phyloP scores from a whole-genome alignment of 805 yeast species.

The Myxozyma melibiosi region DNA sequence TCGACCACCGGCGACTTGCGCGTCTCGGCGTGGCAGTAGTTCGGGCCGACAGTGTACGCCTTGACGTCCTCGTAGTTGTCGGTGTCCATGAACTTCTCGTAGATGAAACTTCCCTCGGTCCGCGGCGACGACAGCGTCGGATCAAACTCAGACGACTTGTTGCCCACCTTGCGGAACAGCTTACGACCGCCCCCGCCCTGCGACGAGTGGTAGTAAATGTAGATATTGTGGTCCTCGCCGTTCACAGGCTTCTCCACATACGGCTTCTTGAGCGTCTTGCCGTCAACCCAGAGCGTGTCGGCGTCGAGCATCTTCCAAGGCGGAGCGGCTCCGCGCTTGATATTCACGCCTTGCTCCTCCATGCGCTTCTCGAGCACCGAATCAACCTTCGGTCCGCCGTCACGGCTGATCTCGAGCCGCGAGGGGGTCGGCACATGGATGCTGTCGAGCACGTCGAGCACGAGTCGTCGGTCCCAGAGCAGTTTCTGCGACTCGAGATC shows the following conservation, averaged over 20 bases:
- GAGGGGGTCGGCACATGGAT: slow-evolving; percentile 88
- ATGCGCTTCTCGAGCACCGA: slow-evolving; percentile 64
- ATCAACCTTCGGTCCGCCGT: slow-evolving; percentile 92
- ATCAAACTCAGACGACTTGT: slow-evolving; percentile 95
- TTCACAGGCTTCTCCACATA: slow-evolving; percentile 98
- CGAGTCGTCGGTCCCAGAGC: slow-evolving; percentile 95
- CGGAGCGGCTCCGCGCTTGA: slow-evolving; percentile 57
- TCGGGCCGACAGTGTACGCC: slow-evolving; percentile 93
- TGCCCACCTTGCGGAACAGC: slow-evolving; percentile 92
- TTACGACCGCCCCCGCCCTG: slow-evolving; percentile 98
- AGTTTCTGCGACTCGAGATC: slow-evolving; percentile 90
- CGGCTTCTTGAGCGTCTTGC: slow-evolving; percentile 75
- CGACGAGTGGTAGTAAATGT: slow-evolving; percentile 81
- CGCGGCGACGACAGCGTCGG: slow-evolving; percentile 73
- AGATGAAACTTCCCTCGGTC: slow-evolving; percentile 86
- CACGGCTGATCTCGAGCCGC: slow-evolving; percentile 86
- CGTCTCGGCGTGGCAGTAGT: slow-evolving; percentile 95
- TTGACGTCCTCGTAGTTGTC: slow-evolving; percentile 98
- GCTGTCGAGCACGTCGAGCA: slow-evolving; percentile 73
- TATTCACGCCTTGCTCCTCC: slow-evolving; percentile 60
- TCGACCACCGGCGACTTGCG: slow-evolving; percentile 99
- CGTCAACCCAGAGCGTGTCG: slow-evolving; percentile 78
- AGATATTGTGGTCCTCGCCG: slow-evolving; percentile 97
- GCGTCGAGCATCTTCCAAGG: slow-evolving; percentile 68
- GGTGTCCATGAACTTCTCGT: slow-evolving; percentile 95